Evolutionary conservation across 441 rosid genomes (phyloP).

Genomic region (Viola pubescens): DNA sequence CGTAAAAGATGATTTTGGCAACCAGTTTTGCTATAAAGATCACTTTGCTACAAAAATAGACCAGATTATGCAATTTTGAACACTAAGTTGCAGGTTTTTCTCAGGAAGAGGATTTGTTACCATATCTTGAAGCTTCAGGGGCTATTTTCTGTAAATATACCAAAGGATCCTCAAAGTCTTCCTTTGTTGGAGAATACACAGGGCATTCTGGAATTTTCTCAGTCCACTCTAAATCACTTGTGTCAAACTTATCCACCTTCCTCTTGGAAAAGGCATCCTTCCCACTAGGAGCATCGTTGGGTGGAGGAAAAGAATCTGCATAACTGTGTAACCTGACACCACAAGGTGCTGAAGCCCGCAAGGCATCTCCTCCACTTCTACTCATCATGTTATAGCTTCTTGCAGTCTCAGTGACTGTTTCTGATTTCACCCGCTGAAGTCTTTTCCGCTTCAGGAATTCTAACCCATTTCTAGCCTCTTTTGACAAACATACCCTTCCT

Average conservation of each 20-base stretch:
- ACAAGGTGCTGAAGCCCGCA: slow-evolving; percentile 68
- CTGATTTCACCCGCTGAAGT: slow-evolving; percentile 65
- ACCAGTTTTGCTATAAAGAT: no score
- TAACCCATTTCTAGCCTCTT: slow-evolving; percentile 66
- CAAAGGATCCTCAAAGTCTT: slow-evolving; percentile 95
- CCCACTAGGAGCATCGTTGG: slow-evolving; percentile 34
- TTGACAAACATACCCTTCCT: slow-evolving; percentile 68
- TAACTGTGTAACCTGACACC: slow-evolving; percentile 63
- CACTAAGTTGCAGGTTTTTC: no score
- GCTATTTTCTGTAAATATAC: slow-evolving; percentile 85
- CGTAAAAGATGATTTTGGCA: no score
- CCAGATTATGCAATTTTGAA: background rate
- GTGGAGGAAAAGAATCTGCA: slow-evolving; percentile 28
- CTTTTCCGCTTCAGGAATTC: slow-evolving; percentile 78
- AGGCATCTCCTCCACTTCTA: slow-evolving; percentile 86
- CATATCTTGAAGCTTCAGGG: slow-evolving; percentile 93
- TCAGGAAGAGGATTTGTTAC: slow-evolving; percentile 29
- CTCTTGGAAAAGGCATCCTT: slow-evolving; percentile 47
- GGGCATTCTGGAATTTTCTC: slow-evolving; percentile 91
- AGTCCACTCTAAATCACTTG: slow-evolving; percentile 78
- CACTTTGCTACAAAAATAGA: background rate
- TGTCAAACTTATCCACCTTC: slow-evolving; percentile 66
- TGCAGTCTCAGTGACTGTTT: slow-evolving; percentile 35
- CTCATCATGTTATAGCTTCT: slow-evolving; percentile 39
- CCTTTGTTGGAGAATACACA: slow-evolving; percentile 83